Conservation (phyloP, 345 rosid species). For the Melaleuca alternifolia region DNA sequence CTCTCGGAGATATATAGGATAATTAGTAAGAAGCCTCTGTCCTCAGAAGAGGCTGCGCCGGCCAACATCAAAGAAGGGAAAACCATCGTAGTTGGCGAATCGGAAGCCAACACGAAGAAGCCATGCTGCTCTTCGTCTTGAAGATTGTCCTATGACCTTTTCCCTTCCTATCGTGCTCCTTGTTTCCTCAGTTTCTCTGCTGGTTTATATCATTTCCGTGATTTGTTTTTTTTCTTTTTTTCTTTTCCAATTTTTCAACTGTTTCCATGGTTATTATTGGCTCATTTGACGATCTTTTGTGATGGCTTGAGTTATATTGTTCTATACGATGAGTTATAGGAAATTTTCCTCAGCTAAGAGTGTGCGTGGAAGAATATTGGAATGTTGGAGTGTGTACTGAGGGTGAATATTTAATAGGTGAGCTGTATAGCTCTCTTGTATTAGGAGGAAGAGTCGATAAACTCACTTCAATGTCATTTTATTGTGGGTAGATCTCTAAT, state of each 20-base stretch:
- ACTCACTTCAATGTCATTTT: neutral
- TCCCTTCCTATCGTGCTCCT: neutral
- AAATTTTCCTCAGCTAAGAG: neutral
- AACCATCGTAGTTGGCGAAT: conserved; percentile 59
- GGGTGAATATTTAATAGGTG: neutral
- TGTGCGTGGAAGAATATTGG: neutral
- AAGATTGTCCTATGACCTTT: conserved; percentile 1
- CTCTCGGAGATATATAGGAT: conserved; percentile 78
- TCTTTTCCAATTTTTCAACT: neutral
- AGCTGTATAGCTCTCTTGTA: neutral
- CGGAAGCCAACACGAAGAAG: conserved; percentile 51
- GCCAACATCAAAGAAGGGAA: conserved; percentile 74
- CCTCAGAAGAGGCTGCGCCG: conserved; percentile 50
- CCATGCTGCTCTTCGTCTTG: conserved; percentile 76
- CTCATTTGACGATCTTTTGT: neutral
- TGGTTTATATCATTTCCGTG: neutral
- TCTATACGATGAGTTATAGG: neutral
- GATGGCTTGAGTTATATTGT: neutral
- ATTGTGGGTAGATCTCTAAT: neutral
- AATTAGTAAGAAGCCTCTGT: conserved; percentile 79
- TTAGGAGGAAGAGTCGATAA: neutral
- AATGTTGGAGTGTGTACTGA: neutral
- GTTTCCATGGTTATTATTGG: neutral
- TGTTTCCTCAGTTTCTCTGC: neutral
- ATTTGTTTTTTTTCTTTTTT: neutral